Conservation (phyloP, 768 basidiomycete species). For the Panaeolus papilionaceus region DNA sequence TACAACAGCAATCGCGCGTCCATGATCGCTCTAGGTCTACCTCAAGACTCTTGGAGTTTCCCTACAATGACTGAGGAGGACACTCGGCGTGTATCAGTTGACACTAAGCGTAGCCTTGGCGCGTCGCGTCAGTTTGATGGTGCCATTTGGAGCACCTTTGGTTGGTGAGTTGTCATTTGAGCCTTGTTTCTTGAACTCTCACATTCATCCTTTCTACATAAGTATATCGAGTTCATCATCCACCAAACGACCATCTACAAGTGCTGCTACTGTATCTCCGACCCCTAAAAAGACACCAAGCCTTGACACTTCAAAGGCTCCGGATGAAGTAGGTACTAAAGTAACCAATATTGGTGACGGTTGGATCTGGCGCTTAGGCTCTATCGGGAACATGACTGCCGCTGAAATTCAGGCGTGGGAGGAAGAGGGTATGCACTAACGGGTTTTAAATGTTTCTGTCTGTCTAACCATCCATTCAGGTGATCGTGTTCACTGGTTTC, state of each 20-base stretch:
- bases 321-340: background rate
- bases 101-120: constrained; percentile 22
- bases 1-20: constrained; percentile 21
- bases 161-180: too few relatives aligned
- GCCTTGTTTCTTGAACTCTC: too few relatives aligned
- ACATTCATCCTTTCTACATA: too few relatives aligned
- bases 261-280: background rate
- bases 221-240: too few relatives aligned
- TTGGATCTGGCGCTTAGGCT: background rate
- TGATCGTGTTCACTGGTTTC: constrained; percentile 36
- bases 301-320: background rate
- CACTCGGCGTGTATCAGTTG: constrained; percentile 23
- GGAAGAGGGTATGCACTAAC: background rate
- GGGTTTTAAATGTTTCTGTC: too few relatives aligned
- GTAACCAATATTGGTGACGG: background rate
- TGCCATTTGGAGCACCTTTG: constrained; percentile 16
- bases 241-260: too few relatives aligned
- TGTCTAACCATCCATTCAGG: too few relatives aligned
- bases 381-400: background rate
- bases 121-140: constrained; percentile 24
- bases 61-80: constrained; percentile 22
- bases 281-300: background rate
- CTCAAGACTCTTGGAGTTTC: constrained; percentile 4
- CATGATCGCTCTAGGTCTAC: constrained; percentile 17
- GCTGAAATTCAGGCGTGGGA: constrained; percentile 3